These are phyloP conservation scores for Pythium rishiriense DNA, from an alignment of 352 stramenopile species.

Conservation along the genomic window DNA sequence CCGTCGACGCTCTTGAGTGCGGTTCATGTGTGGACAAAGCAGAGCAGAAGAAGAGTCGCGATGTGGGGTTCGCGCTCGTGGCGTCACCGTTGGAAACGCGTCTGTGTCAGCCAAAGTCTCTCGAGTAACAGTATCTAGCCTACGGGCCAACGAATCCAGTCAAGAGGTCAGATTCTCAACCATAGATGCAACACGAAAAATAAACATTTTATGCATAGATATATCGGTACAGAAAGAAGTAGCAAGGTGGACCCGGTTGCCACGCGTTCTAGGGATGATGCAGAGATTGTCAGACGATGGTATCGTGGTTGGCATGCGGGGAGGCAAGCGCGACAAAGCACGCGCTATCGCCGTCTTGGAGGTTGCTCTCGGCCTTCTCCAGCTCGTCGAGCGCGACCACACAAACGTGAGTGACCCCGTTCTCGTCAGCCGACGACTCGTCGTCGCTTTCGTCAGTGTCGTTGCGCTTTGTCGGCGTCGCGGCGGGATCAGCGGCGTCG, in stretches of 20 bases:
- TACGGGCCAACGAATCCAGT: too few species aligned
- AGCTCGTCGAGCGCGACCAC: background rate
- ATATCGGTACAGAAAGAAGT: too few species aligned
- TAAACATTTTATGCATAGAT: too few species aligned
- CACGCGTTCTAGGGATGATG: background rate
- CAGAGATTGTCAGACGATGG: background rate
- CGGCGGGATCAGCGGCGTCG: background rate
- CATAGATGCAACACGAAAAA: too few species aligned
- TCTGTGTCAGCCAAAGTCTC: background rate
- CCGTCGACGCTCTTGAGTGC: background rate
- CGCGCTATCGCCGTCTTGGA: background rate
- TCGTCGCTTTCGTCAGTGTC: background rate
- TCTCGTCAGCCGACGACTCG: background rate
- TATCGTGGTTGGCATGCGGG: background rate
- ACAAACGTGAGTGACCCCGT: slow-evolving; percentile 1
- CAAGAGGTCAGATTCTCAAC: too few species aligned
- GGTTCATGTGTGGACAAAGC: background rate
- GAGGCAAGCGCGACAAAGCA: slow-evolving; percentile 5
- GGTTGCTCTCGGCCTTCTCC: background rate
- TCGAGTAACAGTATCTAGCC: background rate
- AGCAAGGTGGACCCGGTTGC: too few species aligned
- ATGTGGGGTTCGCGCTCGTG: background rate
- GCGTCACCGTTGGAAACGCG: background rate
- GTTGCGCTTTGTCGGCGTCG: background rate
- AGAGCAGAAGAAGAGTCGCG: background rate